These are phyloP conservation scores for Aegilops longissima DNA, from an alignment of 176 grass and related monocot species.

Conservation along the genomic window DNA sequence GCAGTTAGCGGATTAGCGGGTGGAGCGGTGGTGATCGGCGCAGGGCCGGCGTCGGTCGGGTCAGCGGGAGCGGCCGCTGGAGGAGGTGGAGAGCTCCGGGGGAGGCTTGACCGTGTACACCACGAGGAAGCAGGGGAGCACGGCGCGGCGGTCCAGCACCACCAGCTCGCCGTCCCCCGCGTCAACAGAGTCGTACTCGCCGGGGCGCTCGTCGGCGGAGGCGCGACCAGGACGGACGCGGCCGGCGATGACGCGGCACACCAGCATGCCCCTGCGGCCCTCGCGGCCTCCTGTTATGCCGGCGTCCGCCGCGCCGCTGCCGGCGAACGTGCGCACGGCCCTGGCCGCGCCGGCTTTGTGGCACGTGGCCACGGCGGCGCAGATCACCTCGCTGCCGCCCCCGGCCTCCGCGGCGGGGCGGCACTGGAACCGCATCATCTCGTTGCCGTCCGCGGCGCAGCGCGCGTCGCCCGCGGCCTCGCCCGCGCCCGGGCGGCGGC, in stretches of 20 bases:
- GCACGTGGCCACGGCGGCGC: conserved; percentile 9
- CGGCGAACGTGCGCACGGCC: conserved; percentile 40
- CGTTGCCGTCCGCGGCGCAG: conserved; percentile 56
- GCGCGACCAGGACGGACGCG: neutral
- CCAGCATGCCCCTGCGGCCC: conserved; percentile 42
- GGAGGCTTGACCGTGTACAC: conserved; percentile 20
- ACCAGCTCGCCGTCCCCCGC: conserved; percentile 25
- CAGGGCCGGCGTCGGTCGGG: neutral
- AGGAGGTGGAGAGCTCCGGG: neutral
- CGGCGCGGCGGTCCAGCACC: conserved; percentile 33
- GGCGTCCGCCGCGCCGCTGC: conserved; percentile 41
- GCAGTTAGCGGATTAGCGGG: neutral
- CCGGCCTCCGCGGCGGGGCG: conserved; percentile 7
- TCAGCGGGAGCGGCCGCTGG: neutral
- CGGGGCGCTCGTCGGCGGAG: neutral
- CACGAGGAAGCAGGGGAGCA: conserved; percentile 45
- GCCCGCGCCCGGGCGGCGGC: neutral
- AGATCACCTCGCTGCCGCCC: conserved; percentile 8
- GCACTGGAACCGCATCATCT: conserved; percentile 61
- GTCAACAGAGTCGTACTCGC: conserved; percentile 31
- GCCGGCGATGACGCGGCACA: conserved; percentile 51
- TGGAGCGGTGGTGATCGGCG: neutral
- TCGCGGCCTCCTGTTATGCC: neutral
- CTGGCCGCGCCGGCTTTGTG: neutral
- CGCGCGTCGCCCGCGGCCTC: conserved; percentile 11